Conservation (phyloP, 73 alveolate genomes). For the Paramecium biaurelia region DNA sequence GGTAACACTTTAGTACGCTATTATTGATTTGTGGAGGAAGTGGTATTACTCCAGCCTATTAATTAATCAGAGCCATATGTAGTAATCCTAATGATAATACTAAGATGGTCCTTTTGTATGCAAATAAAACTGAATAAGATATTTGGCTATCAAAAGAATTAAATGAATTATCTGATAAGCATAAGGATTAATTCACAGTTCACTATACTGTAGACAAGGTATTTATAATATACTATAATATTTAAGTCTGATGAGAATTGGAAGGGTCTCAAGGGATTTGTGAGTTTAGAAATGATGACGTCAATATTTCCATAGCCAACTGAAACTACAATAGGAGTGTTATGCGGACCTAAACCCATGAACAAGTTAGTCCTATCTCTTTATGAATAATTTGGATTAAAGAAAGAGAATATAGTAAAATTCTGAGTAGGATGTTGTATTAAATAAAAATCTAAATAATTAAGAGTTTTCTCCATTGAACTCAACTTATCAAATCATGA, state of each 20-base stretch:
- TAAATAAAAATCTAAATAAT: not conserved
- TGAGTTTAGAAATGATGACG: constrained; percentile 71
- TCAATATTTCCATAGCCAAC: constrained; percentile 67
- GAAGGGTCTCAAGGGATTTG: constrained; percentile 75
- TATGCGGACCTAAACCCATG: constrained; percentile 84
- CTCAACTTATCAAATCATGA: not conserved
- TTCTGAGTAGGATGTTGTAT: constrained; percentile 63
- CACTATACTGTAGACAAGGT: constrained; percentile 78
- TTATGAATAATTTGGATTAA: constrained; percentile 68
- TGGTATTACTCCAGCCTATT: constrained; percentile 82
- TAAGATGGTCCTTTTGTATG: constrained; percentile 65
- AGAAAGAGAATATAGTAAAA: constrained; percentile 68
- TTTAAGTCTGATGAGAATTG: constrained; percentile 66
- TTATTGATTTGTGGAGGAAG: constrained; percentile 86
- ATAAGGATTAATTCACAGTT: constrained; percentile 65
- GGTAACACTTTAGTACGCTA: constrained; percentile 16
- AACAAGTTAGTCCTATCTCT: constrained; percentile 66
- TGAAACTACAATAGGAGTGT: constrained; percentile 67
- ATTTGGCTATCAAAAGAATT: constrained; percentile 76
- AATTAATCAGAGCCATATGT: constrained; percentile 68
- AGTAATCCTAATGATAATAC: constrained; percentile 68
- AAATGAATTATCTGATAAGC: constrained; percentile 64
- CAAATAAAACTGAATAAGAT: constrained; percentile 81
- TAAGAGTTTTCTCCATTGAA: not conserved
- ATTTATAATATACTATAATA: not conserved